Evolutionary conservation across 108 stramenopile genomes (phyloP).

Genomic region (Cyclostephanos invisitatus): DNA sequence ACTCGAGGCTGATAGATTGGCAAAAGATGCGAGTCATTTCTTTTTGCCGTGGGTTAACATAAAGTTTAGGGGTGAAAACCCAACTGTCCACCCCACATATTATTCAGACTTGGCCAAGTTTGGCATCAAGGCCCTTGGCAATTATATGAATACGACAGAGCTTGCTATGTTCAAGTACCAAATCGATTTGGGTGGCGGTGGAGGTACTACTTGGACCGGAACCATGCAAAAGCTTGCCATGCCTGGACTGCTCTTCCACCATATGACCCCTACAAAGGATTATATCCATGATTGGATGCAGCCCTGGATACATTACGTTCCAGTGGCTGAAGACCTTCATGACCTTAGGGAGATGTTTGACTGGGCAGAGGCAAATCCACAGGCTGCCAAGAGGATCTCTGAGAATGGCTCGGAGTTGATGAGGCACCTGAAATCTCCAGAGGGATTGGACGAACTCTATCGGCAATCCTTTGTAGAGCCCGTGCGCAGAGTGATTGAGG

Average conservation of each 20-base stretch:
- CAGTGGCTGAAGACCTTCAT: conserved; percentile 27
- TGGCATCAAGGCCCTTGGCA: conserved; percentile 35
- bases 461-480: conserved; percentile 15
- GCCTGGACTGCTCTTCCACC: conserved; percentile 51
- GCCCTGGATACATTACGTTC: conserved; percentile 50
- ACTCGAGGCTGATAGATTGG: conserved; percentile 13
- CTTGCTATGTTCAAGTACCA: conserved; percentile 51
- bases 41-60: conserved; percentile 51
- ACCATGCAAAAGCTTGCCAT: conserved; percentile 50
- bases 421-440: neutral
- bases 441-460: conserved; percentile 21
- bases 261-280: conserved; percentile 45
- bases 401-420: conserved; percentile 9
- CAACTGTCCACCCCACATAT: neutral
- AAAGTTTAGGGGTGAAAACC: conserved; percentile 41
- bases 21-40: neutral
- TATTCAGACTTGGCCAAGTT: conserved; percentile 13
- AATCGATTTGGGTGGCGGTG: conserved; percentile 59
- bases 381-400: conserved; percentile 16
- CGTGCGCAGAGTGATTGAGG: conserved; percentile 8
- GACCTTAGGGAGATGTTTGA: conserved; percentile 26
- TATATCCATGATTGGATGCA: conserved; percentile 32
- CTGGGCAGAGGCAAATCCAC: conserved; percentile 35
- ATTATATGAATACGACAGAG: conserved; percentile 21
- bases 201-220: conserved; percentile 55